Conservation (phyloP, 805 yeast genomes). For the Wickerhamiella hasegawae region DNA sequence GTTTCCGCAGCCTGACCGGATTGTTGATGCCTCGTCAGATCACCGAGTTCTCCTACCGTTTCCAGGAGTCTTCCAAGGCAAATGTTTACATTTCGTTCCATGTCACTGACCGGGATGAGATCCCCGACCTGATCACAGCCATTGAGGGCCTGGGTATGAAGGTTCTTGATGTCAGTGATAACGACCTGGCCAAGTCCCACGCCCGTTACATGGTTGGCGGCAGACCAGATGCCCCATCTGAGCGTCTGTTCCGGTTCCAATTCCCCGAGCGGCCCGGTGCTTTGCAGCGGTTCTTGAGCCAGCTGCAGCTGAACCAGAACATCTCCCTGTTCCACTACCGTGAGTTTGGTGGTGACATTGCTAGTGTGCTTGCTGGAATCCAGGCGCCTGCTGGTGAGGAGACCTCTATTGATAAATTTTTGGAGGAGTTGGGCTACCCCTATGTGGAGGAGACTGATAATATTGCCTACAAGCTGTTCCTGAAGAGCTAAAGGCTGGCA, state of each 20-base stretch:
- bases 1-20: constrained; percentile 61
- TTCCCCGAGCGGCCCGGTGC: constrained; percentile 99
- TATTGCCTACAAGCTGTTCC: constrained; percentile 66
- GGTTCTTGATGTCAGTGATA: constrained; percentile 75
- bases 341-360: constrained; percentile 91
- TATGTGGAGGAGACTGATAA: constrained; percentile 74
- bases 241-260: constrained; percentile 68
- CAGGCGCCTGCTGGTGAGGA: constrained; percentile 56
- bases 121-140: constrained; percentile 42
- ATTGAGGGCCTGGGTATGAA: constrained; percentile 49
- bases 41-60: constrained; percentile 90
- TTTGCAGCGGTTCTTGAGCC: constrained; percentile 56
- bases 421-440: constrained; percentile 58
- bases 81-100: constrained; percentile 78
- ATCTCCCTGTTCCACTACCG: constrained; percentile 90
- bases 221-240: constrained; percentile 53
- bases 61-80: constrained; percentile 36
- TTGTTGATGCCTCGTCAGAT: constrained; percentile 76
- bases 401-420: constrained; percentile 47
- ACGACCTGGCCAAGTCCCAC: constrained; percentile 90
- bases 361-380: constrained; percentile 81
- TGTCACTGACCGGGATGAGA: constrained; percentile 60
- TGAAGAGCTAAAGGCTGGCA: constrained; percentile 18
- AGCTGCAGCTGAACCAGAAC: constrained; percentile 71
- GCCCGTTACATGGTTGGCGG: constrained; percentile 97